Conservation (phyloP, 768 basidiomycete species). For the Dentipellis sp. region DNA sequence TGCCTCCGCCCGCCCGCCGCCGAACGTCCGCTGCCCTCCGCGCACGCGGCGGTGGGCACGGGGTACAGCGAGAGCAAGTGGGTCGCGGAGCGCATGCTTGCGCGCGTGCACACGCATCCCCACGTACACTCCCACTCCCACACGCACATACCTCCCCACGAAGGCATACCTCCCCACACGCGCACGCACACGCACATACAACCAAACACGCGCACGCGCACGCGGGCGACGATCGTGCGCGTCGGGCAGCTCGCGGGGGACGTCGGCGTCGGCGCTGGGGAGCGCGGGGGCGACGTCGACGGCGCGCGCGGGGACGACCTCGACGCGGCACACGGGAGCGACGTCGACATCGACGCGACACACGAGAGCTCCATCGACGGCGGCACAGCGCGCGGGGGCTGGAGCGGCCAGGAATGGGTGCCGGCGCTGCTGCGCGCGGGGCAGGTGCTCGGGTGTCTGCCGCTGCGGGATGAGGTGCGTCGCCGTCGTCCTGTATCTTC, state of each 20-base stretch:
- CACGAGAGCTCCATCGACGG: too few relatives aligned
- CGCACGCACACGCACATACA: too few relatives aligned
- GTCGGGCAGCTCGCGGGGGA: constrained; percentile 12
- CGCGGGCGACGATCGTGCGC: constrained; percentile 4
- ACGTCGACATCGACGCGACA: too few relatives aligned
- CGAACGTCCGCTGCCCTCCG: too few relatives aligned
- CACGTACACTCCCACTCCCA: too few relatives aligned
- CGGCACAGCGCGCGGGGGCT: neutral
- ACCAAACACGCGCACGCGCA: neutral
- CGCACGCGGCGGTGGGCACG: neutral
- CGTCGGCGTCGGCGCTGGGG: neutral
- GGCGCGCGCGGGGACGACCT: too few relatives aligned
- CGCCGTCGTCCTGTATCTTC: neutral
- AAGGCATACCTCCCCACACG: too few relatives aligned
- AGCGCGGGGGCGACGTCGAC: too few relatives aligned
- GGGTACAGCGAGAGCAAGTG: constrained; percentile 14
- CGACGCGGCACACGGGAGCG: too few relatives aligned
- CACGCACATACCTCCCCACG: too few relatives aligned
- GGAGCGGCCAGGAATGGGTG: constrained; percentile 11
- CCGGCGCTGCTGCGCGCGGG: constrained; percentile 3
- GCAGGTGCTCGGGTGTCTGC: neutral
- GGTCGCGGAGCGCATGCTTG: constrained; percentile 16
- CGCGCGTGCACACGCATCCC: too few relatives aligned
- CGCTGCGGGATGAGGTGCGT: neutral
- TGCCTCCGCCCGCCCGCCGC: neutral